Percentiles rank a stretch among this genome's conserved stretches.
phyloP scores from a whole-genome alignment of 768 basidiomycete species.

The Rhizopogon vinicolor region DNA sequence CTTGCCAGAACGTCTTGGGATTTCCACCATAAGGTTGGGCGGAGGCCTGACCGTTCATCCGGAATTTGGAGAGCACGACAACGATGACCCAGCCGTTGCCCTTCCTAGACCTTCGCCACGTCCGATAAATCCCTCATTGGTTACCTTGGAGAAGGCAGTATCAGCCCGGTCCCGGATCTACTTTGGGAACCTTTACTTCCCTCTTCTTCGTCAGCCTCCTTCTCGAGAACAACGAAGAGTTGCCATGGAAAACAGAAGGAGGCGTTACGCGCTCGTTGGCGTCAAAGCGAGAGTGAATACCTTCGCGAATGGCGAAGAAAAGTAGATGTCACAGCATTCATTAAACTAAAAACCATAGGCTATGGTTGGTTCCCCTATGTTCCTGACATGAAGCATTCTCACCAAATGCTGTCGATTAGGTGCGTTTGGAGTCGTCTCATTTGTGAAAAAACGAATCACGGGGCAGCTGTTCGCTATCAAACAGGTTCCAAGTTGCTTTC shows the following conservation, averaged over 20 bases:
- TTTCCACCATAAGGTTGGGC: constrained; percentile 58
- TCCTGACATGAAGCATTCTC: constrained; percentile 18
- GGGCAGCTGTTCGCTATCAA: constrained; percentile 94
- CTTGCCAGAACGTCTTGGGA: constrained; percentile 50
- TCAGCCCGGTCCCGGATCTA: constrained; percentile 72
- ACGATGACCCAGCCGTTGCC: constrained; percentile 30
- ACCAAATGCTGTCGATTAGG: constrained; percentile 43
- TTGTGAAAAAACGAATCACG: constrained; percentile 78
- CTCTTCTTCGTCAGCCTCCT: constrained; percentile 76
- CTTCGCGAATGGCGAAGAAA: constrained; percentile 79
- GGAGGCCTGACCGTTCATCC: constrained; percentile 59
- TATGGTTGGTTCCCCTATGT: constrained; percentile 56
- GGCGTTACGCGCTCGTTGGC: constrained; percentile 68
- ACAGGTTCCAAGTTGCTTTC: constrained; percentile 58
- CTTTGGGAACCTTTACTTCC: constrained; percentile 90
- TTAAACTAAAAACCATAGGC: constrained; percentile 89
- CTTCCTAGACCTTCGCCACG: constrained; percentile 20
- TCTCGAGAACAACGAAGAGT: constrained; percentile 81
- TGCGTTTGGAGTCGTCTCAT: constrained; percentile 93
- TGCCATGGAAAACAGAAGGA: constrained; percentile 87
- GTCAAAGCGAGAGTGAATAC: constrained; percentile 85
- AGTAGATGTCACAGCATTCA: constrained; percentile 81
- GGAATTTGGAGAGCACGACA: constrained; percentile 61
- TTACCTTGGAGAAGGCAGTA: constrained; percentile 91
- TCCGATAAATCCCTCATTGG: constrained; percentile 78